Evolutionary conservation across 2,329 filamentous ascomycete genomes (phyloP).

Genomic region (Stagonosporopsis rhizophila): DNA sequence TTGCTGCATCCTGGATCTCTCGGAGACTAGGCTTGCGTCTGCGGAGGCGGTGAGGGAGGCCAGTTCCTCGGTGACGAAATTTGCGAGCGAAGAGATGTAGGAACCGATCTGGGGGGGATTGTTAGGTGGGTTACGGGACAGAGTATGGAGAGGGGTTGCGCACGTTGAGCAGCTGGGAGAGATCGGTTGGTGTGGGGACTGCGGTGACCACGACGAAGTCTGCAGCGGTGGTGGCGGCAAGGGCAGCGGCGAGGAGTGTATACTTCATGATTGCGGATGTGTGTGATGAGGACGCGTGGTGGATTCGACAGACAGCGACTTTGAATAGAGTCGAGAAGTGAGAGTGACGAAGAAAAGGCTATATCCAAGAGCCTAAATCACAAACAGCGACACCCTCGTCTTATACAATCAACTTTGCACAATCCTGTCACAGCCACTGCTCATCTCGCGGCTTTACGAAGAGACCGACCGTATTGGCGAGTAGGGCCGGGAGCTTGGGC

Average conservation of each 20-base stretch:
- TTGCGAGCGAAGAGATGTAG: constrained; percentile 24
- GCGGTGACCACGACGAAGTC: constrained; percentile 33
- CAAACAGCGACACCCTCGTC: constrained; percentile 12
- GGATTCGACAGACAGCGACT: background rate
- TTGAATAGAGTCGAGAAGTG: background rate
- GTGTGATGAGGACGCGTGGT: background rate
- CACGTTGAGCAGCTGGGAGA: constrained; percentile 28
- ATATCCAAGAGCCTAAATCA: background rate
- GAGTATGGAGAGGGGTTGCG: background rate
- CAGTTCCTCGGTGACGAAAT: constrained; percentile 21
- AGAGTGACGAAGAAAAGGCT: background rate
- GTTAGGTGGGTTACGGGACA: background rate
- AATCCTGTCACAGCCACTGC: constrained; percentile 16
- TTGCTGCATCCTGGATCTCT: constrained; percentile 25
- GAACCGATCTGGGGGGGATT: constrained; percentile 13
- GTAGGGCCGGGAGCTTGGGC: constrained; percentile 8
- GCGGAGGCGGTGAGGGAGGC: constrained; percentile 23
- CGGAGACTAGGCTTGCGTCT: constrained; percentile 15
- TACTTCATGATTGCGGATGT: constrained; percentile 26
- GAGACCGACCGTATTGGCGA: constrained; percentile 8
- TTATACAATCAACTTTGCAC: constrained; percentile 11
- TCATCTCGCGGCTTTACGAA: constrained; percentile 12
- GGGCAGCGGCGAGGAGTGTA: constrained; percentile 26
- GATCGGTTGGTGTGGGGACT: constrained; percentile 22
- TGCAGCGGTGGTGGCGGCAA: constrained; percentile 25